phyloP scores from a whole-genome alignment of 2,329 filamentous ascomycete genomes.

The Xylaria sp. region DNA sequence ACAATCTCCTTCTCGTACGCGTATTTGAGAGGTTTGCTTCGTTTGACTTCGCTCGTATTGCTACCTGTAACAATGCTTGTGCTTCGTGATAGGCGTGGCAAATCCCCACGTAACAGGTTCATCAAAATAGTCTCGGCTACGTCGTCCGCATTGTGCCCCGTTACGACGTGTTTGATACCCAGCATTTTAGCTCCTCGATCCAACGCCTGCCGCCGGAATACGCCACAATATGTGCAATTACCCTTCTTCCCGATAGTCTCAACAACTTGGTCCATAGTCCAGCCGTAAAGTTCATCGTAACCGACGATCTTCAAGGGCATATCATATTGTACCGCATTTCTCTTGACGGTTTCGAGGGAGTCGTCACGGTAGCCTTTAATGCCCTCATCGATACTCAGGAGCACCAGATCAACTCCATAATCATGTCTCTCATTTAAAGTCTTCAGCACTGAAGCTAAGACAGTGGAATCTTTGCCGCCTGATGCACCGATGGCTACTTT shows the following conservation, averaged over 20 bases:
- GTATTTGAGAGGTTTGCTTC: constrained; percentile 97
- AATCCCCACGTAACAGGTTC: constrained; percentile 91
- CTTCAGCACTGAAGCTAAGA: constrained; percentile 92
- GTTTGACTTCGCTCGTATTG: constrained; percentile 85
- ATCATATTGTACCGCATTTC: constrained; percentile 88
- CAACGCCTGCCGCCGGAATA: constrained; percentile 92
- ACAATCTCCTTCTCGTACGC: constrained; percentile 99
- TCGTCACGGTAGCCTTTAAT: constrained; percentile 98
- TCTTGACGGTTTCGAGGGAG: constrained; percentile 93
- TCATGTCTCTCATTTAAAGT: constrained; percentile 90
- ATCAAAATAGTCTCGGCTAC: constrained; percentile 97
- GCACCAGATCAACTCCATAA: constrained; percentile 85
- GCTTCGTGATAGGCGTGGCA: constrained; percentile 85
- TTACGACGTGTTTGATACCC: constrained; percentile 91
- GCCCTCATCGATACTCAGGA: constrained; percentile 95
- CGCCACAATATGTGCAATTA: constrained; percentile 98
- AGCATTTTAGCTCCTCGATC: constrained; percentile 91
- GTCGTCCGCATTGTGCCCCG: constrained; percentile 97
- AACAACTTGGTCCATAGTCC: constrained; percentile 99
- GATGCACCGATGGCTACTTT: constrained; percentile 93
- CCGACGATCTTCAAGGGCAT: constrained; percentile 93
- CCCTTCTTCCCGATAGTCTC: constrained; percentile 96
- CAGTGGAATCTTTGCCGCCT: constrained; percentile 96
- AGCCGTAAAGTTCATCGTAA: constrained; percentile 93
- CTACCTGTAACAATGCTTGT: constrained; percentile 89